Percentiles rank a stretch among this genome's conserved stretches.
phyloP scores from a whole-genome alignment of 2,329 filamentous ascomycete species.

The Exophiala alcalophila region DNA sequence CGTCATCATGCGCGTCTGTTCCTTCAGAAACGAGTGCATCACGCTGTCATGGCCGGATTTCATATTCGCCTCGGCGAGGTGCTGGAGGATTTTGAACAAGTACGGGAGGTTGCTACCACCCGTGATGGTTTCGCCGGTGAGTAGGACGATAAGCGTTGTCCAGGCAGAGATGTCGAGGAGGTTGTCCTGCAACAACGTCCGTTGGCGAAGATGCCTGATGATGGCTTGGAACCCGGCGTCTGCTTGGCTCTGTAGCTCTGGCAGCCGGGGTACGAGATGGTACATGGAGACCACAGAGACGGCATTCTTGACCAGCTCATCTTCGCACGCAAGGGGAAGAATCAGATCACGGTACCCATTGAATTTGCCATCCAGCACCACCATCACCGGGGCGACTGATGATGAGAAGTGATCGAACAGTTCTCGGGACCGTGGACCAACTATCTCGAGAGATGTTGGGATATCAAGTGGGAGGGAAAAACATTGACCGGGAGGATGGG shows the following conservation, averaged over 20 bases:
- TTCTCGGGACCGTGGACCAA: constrained; percentile 1
- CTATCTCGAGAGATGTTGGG: constrained; percentile 3
- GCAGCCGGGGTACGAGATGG: constrained; percentile 25
- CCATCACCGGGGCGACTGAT: constrained; percentile 34
- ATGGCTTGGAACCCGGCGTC: constrained; percentile 17
- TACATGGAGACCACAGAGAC: constrained; percentile 30
- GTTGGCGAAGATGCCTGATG: constrained; percentile 6
- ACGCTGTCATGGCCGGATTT: constrained; percentile 6
- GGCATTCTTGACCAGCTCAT: constrained; percentile 30
- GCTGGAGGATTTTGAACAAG: constrained; percentile 13
- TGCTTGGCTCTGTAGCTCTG: constrained; percentile 15
- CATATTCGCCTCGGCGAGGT: constrained; percentile 11
- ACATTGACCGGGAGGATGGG: too few relatives aligned
- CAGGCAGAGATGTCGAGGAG: constrained; percentile 12
- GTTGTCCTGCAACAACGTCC: constrained; percentile 1
- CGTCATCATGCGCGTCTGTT: constrained; percentile 18
- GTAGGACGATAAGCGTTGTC: constrained; percentile 22
- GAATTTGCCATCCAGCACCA: constrained; percentile 31
- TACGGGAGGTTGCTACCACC: constrained; percentile 20
- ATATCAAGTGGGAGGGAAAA: not conserved
- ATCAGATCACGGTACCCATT: constrained; percentile 35
- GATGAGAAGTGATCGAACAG: constrained; percentile 24
- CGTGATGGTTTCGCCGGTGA: constrained; percentile 32
- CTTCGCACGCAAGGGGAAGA: constrained; percentile 32
- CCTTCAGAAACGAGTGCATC: constrained; percentile 17